A percentile compares a stretch with the other conserved stretches of the same genome.
These are phyloP conservation scores for Aspergillus japonicus DNA, from an alignment of 2,329 filamentous ascomycete species.

Conservation along the genomic window DNA sequence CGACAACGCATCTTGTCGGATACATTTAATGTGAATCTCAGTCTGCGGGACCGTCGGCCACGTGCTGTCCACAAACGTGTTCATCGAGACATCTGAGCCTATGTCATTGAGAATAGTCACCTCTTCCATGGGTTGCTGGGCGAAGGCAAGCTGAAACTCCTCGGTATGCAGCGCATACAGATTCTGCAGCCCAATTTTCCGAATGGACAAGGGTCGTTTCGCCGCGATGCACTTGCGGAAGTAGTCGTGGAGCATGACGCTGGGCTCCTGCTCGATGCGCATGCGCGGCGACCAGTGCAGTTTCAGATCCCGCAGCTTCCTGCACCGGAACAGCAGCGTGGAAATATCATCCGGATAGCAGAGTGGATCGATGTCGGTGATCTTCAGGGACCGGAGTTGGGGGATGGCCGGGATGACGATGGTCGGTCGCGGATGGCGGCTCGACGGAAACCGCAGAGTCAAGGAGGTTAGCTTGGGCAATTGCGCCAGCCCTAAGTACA, in stretches of 20 bases:
- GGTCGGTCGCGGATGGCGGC: slow-evolving; percentile 57
- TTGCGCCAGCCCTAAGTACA: slow-evolving; percentile 57
- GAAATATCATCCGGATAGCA: slow-evolving; percentile 65
- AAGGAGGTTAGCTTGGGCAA: slow-evolving; percentile 53
- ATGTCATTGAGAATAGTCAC: slow-evolving; percentile 56
- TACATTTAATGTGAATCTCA: slow-evolving; percentile 44
- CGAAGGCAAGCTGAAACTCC: slow-evolving; percentile 47
- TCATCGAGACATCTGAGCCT: slow-evolving; percentile 43
- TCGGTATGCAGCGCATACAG: slow-evolving; percentile 55
- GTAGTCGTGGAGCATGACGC: slow-evolving; percentile 53
- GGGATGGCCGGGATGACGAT: slow-evolving; percentile 57
- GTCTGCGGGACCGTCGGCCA: slow-evolving; percentile 46
- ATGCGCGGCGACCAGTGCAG: slow-evolving; percentile 64
- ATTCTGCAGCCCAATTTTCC: slow-evolving; percentile 57
- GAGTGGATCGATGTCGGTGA: slow-evolving; percentile 62
- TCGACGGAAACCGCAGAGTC: slow-evolving; percentile 56
- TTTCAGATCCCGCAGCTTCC: slow-evolving; percentile 54
- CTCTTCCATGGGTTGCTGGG: slow-evolving; percentile 45
- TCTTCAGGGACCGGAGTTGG: slow-evolving; percentile 53
- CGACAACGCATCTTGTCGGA: slow-evolving; percentile 52
- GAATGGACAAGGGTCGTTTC: slow-evolving; percentile 48
- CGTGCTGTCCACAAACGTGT: slow-evolving; percentile 56
- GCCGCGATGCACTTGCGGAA: slow-evolving; percentile 56
- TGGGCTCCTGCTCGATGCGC: slow-evolving; percentile 58
- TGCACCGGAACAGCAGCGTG: slow-evolving; percentile 53